Evolutionary conservation across 2,329 filamentous ascomycete species (phyloP).

Genomic region (Stachybotrys echinatus): DNA sequence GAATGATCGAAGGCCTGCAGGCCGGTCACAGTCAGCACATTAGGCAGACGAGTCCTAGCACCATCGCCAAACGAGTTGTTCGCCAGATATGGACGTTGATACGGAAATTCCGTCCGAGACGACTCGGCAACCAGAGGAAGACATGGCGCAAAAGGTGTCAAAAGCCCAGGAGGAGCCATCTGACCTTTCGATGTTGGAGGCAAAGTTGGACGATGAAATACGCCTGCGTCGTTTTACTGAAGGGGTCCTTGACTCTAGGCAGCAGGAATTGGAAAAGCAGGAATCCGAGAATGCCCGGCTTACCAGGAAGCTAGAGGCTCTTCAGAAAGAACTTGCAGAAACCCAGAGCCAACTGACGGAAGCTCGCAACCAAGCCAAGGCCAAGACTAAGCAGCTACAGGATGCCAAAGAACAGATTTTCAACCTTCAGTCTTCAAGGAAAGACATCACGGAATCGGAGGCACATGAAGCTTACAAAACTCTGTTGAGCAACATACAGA

Average conservation of each 20-base stretch:
- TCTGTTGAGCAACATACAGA: slow-evolving; percentile 25
- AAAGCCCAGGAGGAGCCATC: slow-evolving; percentile 7
- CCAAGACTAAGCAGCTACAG: slow-evolving; percentile 20
- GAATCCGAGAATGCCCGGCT: slow-evolving; percentile 23
- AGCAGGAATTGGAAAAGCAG: slow-evolving; percentile 24
- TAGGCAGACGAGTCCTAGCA: too few species aligned
- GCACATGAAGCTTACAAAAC: slow-evolving; percentile 26
- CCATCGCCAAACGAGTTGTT: not conserved
- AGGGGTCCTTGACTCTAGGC: slow-evolving; percentile 28
- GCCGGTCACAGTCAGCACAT: too few species aligned
- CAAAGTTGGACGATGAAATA: slow-evolving; percentile 22
- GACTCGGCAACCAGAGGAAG: not conserved
- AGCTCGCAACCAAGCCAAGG: slow-evolving; percentile 17
- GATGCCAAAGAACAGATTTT: slow-evolving; percentile 25
- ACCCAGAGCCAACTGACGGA: slow-evolving; percentile 23
- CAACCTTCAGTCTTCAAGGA: slow-evolving; percentile 23
- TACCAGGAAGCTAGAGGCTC: slow-evolving; percentile 18
- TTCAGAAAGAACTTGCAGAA: slow-evolving; percentile 23
- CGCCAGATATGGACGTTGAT: slow-evolving; percentile 11
- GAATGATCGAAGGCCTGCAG: not conserved
- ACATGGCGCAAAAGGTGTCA: slow-evolving; percentile 5
- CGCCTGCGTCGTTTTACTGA: slow-evolving; percentile 29
- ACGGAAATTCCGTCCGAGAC: not conserved
- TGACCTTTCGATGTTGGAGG: slow-evolving; percentile 13
- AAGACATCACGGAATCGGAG: slow-evolving; percentile 29